These are phyloP conservation scores for Sugiyamaella neomexicana DNA, from an alignment of 1,139 yeast genomes.

Conservation along the genomic window DNA sequence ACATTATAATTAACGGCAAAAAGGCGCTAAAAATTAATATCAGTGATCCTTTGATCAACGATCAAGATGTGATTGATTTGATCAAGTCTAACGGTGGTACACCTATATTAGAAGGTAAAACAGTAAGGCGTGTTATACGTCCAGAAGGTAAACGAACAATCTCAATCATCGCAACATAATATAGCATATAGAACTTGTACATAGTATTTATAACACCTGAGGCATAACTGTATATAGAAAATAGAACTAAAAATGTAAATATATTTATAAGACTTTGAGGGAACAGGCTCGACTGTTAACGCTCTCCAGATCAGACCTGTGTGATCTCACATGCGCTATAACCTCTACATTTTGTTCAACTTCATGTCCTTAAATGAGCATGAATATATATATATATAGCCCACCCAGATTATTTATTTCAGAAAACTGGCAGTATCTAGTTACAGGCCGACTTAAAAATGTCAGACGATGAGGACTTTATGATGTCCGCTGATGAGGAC, in stretches of 20 bases:
- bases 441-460: conserved; percentile 34
- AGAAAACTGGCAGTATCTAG: too few relatives aligned
- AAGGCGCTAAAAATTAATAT: conserved; percentile 48
- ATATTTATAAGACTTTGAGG: too few relatives aligned
- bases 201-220: neutral
- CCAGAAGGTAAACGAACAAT: conserved; percentile 25
- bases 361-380: too few relatives aligned
- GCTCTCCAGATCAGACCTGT: too few relatives aligned
- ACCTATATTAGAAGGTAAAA: conserved; percentile 27
- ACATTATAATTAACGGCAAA: conserved; percentile 68
- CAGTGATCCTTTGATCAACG: conserved; percentile 41
- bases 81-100: conserved; percentile 24
- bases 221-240: too few relatives aligned
- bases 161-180: conserved; percentile 1
- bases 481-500: conserved; percentile 54
- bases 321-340: too few relatives aligned
- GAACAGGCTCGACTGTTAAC: too few relatives aligned
- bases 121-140: conserved; percentile 26
- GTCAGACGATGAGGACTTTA: conserved; percentile 59
- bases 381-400: neutral
- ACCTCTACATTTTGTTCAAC: too few relatives aligned
- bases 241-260: neutral
- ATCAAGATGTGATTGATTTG: conserved; percentile 37
- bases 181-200: neutral
- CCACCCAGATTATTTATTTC: too few relatives aligned